Conservation (phyloP, 345 rosid species). For the Hibiscus mutabilis region DNA sequence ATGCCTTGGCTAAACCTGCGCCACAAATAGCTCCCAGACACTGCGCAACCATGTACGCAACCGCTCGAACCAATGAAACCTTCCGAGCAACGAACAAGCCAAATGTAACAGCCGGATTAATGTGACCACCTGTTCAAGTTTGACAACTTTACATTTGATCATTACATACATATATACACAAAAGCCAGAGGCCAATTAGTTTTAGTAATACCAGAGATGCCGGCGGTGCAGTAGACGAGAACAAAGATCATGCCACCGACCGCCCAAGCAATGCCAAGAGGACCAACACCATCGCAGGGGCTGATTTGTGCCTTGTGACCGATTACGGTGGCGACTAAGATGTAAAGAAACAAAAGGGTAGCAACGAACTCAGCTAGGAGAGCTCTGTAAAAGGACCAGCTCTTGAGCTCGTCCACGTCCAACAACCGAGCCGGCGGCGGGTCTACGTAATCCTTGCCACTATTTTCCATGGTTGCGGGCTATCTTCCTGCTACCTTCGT, state of each 20-base stretch:
- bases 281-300: conserved; percentile 82
- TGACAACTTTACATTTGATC: not conserved
- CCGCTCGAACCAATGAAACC: conserved; percentile 46
- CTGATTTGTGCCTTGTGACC: conserved; percentile 57
- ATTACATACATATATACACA: not conserved
- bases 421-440: conserved; percentile 12
- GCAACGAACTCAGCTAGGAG: conserved; percentile 11
- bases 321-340: conserved; percentile 83
- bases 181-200: not conserved
- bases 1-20: conserved; percentile 41
- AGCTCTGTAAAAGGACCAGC: conserved; percentile 16
- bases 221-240: conserved; percentile 64
- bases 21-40: conserved; percentile 64
- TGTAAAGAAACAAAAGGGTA: conserved; percentile 27
- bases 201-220: conserved; percentile 42
- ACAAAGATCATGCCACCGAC: conserved; percentile 68
- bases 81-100: conserved; percentile 47
- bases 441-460: conserved; percentile 13
- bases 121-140: conserved; percentile 36
- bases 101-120: conserved; percentile 58
- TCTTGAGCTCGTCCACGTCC: not conserved
- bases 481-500: not conserved
- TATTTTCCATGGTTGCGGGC: not conserved
- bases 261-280: conserved; percentile 84
- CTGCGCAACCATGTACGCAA: conserved; percentile 51